Base-by-base conservation (phyloP, 2,329 filamentous ascomycete species). In the Neonectria punicea region DNA sequence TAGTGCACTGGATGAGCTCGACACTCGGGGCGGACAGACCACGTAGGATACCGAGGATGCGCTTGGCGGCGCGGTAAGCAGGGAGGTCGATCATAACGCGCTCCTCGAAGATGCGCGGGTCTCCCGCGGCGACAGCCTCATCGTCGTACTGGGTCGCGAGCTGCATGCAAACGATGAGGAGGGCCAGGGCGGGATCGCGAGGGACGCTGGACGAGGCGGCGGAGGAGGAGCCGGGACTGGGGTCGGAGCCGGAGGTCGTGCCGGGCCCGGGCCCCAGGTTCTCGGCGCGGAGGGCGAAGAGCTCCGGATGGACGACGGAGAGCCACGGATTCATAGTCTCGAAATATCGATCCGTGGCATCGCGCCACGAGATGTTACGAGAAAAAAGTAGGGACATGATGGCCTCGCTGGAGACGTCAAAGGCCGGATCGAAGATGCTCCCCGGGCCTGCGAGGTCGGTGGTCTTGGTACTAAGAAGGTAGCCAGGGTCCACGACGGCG, bases 141-240 rank as follows among this genome's bases (percentile, higher is more conserved):
- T 81, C 78, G 50, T 76, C 73, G 58, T 77, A 78, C 50, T 77
- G 73, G 16, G 80, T 80, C 20, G 75, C 78, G 18, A 83, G 77
- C 59, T 82, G 79, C 79, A 83, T 83, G 58, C 80, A 79, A 25
- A 82, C 77, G 28, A 83, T 70, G 47, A 83, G 74, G 28, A 83
- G 74, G 22, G 80, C 81, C 18, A 80, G 55, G 16, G 77, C 76
- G 13, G 73, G 70, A 34, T 76, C 68, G 25, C 64, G 67, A 36
- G 70, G 72, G 5, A 63, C 61, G 41, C 66, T 50, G 46, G 39
- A 47, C 10, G 58, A 16, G 18, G 36, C 47, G 30, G 55, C 13
- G 16, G 39, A 14, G 16, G 49, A 25, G 30, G 47, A 50, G 20
- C 53, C 51, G 36, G 62, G 56, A 25, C 50, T 53, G 25, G 65